Conservation (phyloP, 805 yeast species). For the Phaffomyces antillensis region DNA sequence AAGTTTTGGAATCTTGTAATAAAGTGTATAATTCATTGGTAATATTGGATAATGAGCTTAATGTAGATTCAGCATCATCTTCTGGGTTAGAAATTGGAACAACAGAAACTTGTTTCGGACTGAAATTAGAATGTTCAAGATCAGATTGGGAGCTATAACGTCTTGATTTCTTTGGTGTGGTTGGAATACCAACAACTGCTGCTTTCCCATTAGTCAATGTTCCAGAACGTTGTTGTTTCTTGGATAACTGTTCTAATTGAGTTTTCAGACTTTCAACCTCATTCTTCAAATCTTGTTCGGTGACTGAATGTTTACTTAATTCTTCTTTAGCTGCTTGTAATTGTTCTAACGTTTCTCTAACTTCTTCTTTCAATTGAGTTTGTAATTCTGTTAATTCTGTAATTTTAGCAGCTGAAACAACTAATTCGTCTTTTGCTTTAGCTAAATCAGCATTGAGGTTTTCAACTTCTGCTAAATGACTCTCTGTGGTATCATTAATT, state of each 20-base stretch:
- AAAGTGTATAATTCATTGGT: slow-evolving; percentile 68
- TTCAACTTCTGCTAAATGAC: slow-evolving; percentile 43
- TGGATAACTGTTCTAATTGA: slow-evolving; percentile 22
- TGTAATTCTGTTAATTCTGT: slow-evolving; percentile 56
- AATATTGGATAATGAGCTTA: slow-evolving; percentile 54
- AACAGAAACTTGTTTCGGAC: slow-evolving; percentile 54
- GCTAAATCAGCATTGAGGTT: slow-evolving; percentile 49
- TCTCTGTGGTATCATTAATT: slow-evolving; percentile 36
- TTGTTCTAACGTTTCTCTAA: slow-evolving; percentile 52
- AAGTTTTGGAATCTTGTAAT: slow-evolving; percentile 59
- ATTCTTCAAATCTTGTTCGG: slow-evolving; percentile 52
- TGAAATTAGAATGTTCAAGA: slow-evolving; percentile 18
- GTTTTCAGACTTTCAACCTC: slow-evolving; percentile 40
- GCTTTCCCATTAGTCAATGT: slow-evolving; percentile 18
- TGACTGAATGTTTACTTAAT: slow-evolving; percentile 50
- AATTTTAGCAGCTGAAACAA: slow-evolving; percentile 50
- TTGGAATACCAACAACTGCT: slow-evolving; percentile 24
- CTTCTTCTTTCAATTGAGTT: slow-evolving; percentile 55
- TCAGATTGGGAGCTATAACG: slow-evolving; percentile 32
- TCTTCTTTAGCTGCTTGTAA: slow-evolving; percentile 53
- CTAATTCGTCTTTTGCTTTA: slow-evolving; percentile 47
- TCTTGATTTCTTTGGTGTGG: slow-evolving; percentile 26
- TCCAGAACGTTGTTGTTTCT: slow-evolving; percentile 22
- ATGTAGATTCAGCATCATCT: slow-evolving; percentile 35
- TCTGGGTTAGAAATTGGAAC: slow-evolving; percentile 49